Evolutionary conservation across 768 basidiomycete species (phyloP), one percentile per base, ranked within the genome.

Genomic region (Peribolospora baueri): DNA sequence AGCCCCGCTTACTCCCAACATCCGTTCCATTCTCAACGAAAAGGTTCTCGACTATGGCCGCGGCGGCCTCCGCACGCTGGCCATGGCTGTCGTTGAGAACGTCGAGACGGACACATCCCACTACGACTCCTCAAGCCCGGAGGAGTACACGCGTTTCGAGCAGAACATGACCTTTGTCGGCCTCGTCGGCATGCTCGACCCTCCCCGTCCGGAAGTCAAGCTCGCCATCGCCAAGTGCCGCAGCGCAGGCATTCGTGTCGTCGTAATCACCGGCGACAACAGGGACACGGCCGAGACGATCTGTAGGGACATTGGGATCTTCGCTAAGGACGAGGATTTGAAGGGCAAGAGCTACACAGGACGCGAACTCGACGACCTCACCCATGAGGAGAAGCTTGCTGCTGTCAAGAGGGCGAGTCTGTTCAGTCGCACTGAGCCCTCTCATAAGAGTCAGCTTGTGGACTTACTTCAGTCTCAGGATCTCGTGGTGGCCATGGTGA

Each of bases 231-330:
- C 80, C 42, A 86, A 84, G 66, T 95, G 90, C 71, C 78, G 72
- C 61, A 80, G 83, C 11, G 91, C 90, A 6, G 91, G 91, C 11
- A 91, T 98, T 61, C 76, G 90, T 45, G 87, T 95, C 48, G 79
- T 98, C 61, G 91, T 91, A 63, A 91, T 98, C 66, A 98, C 91
- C 3, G 91, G 91, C 46, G 91, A 97, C 69, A 95, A 93, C 71
- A 90, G 90, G 72, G 80, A 82, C 58, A 98, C 91, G 14, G 91
- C 90, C 48, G 91, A 95, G 73, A 85, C 88, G 39, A 95, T 98
- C 62, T 95, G 88, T 68, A 73, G 85, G 57, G 82, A 88, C 68
- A 88, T 98, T 68, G 90, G 91, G 3, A 85, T 98, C 61, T 93
- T 97, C 63, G 78, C 71, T 46, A 75, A 77, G 59, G 65, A 83